Evolutionary conservation across 345 rosid genomes (phyloP).

Genomic region (Barbarea vulgaris): DNA sequence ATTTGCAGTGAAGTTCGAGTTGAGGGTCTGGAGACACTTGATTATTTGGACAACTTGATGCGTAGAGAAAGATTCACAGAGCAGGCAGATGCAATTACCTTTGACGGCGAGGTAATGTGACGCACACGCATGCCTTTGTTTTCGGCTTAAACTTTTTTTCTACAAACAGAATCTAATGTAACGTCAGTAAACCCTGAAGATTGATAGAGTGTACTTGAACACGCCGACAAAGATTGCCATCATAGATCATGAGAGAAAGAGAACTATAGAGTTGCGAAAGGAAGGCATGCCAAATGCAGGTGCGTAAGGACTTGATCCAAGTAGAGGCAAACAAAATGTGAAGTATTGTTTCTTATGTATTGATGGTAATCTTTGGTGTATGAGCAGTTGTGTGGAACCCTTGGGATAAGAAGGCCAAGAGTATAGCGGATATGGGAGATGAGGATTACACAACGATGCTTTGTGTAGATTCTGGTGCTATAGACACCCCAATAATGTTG

Average conservation of each 20-base stretch:
- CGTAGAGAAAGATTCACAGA: conserved; percentile 69
- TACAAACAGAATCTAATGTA: conserved; percentile 9
- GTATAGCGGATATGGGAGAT: conserved; percentile 46
- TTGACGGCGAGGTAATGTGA: conserved; percentile 70
- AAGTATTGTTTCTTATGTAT: background rate
- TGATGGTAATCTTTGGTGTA: background rate
- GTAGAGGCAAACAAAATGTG: background rate
- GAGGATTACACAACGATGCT: conserved; percentile 54
- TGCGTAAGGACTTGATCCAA: background rate
- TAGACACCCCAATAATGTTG: conserved; percentile 22
- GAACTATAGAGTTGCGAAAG: conserved; percentile 73
- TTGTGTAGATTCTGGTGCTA: conserved; percentile 44
- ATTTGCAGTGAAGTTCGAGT: conserved; percentile 86
- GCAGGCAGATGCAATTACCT: conserved; percentile 90
- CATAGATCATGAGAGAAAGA: conserved; percentile 88
- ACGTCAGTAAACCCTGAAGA: conserved; percentile 38
- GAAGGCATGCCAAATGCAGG: conserved; percentile 71
- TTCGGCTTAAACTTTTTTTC: background rate
- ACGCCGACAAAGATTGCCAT: conserved; percentile 80
- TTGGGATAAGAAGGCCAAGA: conserved; percentile 51
- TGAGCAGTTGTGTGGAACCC: conserved; percentile 54
- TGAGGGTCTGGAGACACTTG: conserved; percentile 92
- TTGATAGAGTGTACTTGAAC: conserved; percentile 77
- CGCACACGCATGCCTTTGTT: background rate
- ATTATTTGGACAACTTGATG: conserved; percentile 73